Evolutionary conservation across 345 rosid genomes (phyloP).

Genomic region (Arabidopsis suecica): DNA sequence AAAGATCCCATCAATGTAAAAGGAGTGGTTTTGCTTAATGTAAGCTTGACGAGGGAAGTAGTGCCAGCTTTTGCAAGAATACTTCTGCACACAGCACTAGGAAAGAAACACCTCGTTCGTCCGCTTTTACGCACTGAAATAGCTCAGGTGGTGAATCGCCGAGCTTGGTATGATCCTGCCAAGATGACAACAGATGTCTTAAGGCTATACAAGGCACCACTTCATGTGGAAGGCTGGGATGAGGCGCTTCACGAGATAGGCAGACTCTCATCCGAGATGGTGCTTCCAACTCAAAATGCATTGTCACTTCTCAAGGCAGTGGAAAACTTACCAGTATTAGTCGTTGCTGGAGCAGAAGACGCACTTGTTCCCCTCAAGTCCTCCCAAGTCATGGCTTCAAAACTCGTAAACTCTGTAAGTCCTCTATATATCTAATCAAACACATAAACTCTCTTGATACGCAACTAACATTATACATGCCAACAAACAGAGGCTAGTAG

Average conservation of each 20-base stretch:
- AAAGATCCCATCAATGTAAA: constrained; percentile 62
- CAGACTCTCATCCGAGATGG: constrained; percentile 78
- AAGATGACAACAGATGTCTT: constrained; percentile 82
- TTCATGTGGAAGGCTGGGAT: constrained; percentile 93
- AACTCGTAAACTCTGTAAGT: constrained; percentile 93
- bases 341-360: constrained; percentile 88
- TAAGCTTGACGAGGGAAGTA: constrained; percentile 87
- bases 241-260: constrained; percentile 96
- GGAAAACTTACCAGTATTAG: constrained; percentile 72
- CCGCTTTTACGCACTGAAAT: constrained; percentile 88
- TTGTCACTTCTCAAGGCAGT: constrained; percentile 65
- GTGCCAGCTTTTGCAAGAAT: constrained; percentile 93
- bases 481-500: constrained; percentile 80
- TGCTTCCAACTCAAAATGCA: constrained; percentile 69
- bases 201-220: constrained; percentile 88
- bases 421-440: constrained; percentile 10
- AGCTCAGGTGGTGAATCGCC: constrained; percentile 88
- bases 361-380: constrained; percentile 81
- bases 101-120: constrained; percentile 94
- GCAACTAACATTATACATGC: constrained; percentile 17
- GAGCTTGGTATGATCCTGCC: constrained; percentile 92
- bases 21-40: constrained; percentile 79
- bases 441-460: constrained; percentile 20
- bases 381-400: constrained; percentile 84
- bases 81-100: constrained; percentile 84